Base-by-base conservation (phyloP, 2,329 filamentous ascomycete species). In the Alternaria solani region DNA sequence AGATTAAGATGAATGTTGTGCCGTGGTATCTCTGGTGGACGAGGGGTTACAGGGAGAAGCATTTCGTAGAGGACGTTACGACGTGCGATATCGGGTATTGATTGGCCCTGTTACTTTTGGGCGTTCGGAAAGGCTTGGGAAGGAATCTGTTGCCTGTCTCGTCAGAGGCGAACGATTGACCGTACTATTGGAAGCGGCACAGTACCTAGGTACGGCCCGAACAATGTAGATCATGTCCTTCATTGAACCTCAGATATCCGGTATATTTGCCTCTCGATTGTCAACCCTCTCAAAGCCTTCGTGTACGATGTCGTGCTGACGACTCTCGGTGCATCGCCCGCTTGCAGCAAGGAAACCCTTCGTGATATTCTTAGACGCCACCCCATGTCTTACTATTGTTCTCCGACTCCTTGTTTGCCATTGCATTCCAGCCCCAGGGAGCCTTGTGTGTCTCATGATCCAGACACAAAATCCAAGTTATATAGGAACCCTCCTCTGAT, bases 1-100 rank as follows among this genome's bases (percentile, higher is more conserved):
- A 71, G 55, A 78, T 82, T 51, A 82, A 82, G 74, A 81, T 78
- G 44, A 78, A 75, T 55, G 64, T 82, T 44, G 75, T 82, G n/a
- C 80, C 81, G 44, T 82, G 80, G 81, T 82, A 79, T 71, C 62
- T 82, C 59, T 82, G 80, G 80, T 82, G 79, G 72, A 80, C 80
- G 26, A 77, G 72, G 54, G 61, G 60, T 1, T 73, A 77, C 49
- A 67, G 80, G 18, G 79, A 82, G 70, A 77, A 76, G 69, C 80
- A 82, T 65, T 82, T 82, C 58, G 69, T 80, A 3, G 80, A 82
- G 70, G 80, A 82, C 72, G 80, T 82, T 11, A 82, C 80, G 7
- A 78, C 61, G 4, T 71, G 75, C 46, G 78, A 80, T 52, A 66
- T 81, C 57, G 71, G 70, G 7, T 81, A 80, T 64, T 80, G 68